A percentile compares a stretch with the other conserved stretches of the same genome.
Conservation (phyloP, 2,329 filamentous ascomycete genomes). For the Curvularia eragrostidis region DNA sequence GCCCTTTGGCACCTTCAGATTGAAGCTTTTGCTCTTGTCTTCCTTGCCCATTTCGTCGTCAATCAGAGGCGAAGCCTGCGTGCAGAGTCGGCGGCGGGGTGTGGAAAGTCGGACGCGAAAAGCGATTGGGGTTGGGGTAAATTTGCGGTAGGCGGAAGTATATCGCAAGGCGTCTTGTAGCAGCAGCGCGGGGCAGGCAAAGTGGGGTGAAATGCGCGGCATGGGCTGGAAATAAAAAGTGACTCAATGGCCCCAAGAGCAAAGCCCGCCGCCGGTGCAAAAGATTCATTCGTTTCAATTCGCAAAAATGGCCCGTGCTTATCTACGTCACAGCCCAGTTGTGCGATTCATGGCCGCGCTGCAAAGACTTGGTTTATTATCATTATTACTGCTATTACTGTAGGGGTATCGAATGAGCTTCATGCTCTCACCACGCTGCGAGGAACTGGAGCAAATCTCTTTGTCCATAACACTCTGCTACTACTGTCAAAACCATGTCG, state of each 20-base stretch:
- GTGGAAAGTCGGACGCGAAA: slow-evolving; percentile 15
- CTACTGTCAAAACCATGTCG: slow-evolving; percentile 89
- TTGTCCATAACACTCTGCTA: slow-evolving; percentile 89
- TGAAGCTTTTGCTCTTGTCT: slow-evolving; percentile 58
- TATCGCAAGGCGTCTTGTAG: slow-evolving; percentile 31
- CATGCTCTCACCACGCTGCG: slow-evolving; percentile 48
- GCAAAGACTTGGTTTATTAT: slow-evolving; percentile 1
- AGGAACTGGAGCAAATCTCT: slow-evolving; percentile 81
- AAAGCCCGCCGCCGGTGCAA: slow-evolving; percentile 29
- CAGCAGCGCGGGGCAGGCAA: slow-evolving; percentile 39
- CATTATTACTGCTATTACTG: slow-evolving; percentile 5
- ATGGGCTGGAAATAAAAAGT: slow-evolving; percentile 39
- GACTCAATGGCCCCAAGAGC: slow-evolving; percentile 34
- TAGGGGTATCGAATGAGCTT: slow-evolving; percentile 5
- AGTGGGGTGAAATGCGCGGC: slow-evolving; percentile 41
- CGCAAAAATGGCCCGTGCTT: slow-evolving; percentile 24
- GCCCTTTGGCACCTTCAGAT: slow-evolving; percentile 88
- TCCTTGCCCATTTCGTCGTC: slow-evolving; percentile 56
- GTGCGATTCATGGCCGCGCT: not conserved
- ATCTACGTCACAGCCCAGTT: slow-evolving; percentile 17
- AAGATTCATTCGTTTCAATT: slow-evolving; percentile 18
- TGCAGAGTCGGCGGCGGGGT: slow-evolving; percentile 27
- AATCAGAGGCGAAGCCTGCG: slow-evolving; percentile 22
- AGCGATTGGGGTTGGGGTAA: slow-evolving; percentile 10
- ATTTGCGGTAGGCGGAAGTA: slow-evolving; percentile 27